Base-by-base conservation (phyloP, 75 land plant genomes). In the Sequoia sempervirens region DNA sequence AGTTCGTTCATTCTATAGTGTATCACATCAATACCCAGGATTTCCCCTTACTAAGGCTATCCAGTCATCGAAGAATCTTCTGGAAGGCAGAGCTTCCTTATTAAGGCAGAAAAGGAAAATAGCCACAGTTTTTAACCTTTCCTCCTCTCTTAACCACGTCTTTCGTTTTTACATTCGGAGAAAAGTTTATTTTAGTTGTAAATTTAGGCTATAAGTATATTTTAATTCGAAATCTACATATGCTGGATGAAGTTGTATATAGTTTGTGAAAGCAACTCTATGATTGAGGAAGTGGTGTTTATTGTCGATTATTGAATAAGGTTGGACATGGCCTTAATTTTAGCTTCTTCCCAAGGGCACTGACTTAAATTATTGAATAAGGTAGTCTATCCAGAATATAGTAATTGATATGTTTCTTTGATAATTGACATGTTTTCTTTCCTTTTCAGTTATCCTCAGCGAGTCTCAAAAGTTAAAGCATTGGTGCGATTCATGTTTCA, bases 401-500 rank as follows among this genome's bases (percentile, higher is more conserved):
- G 11, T 45, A 76, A 43, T 17, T 56, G 72, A 68, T 76, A 18
- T 37, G 30, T 76, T 79, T 79, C 34, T 45, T 83, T 28, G 81
- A 83, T n/a, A n/a, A 30, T 72, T 75, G 74, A 45, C 30, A 26
- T 20, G 14, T 78, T 23, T 10, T 58, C 36, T 86, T 47, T 45
- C 46, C 37, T 61, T 30, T 82, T 87, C 97, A 97, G 99, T 69
- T 95, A 95, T 70, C 99, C 99, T 34, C 96, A 88, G 58, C 81
- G 96, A 74, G 99, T 97, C 18, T 91, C 94, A 72, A 97, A 97
- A 82, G 76, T 86, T 45, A 97, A 95, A 83, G 93, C 97, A 17
- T 81, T 88, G 10, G 94, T 97, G 30, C 85, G 99, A 81, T 97
- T 89, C 70, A 97, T 97, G 99, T 97, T 97, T 81, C 99, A 97